Evolutionary conservation across 768 basidiomycete genomes (phyloP), one percentile per base, ranked within the genome.

Genomic region (Collybia mongolica): DNA sequence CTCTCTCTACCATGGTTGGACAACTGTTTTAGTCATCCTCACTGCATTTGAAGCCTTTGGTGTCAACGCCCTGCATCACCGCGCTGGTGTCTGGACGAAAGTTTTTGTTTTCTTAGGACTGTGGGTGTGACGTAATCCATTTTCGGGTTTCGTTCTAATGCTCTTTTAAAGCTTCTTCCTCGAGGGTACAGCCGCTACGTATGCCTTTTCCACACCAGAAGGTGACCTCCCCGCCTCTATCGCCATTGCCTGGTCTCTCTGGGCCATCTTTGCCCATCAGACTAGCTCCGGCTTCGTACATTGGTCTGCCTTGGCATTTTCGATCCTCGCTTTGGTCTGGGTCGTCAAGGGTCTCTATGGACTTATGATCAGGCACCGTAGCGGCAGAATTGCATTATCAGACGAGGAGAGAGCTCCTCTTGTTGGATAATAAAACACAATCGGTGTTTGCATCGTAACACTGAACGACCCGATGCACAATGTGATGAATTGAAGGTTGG

Each of bases 1-100:
- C 81, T 94, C 90, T 2, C 83, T 98, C 42, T 97, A 89, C 71
- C 93, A 97, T 61, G 95, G 93, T 32, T 93, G 90, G 90, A 89
- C 86, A 9, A 91, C 90, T 47, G 83, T 93, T 52, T 81, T 91
- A 46, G 83, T 93, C 51, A 66, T 94, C 60, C 68, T 94, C 56
- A 86, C 88, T 37, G 89, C 79, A 2, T 95, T 95, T 60, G 86
- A 93, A 56, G 93, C 93, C 0, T 95, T 95, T 59, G 95, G 96
- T 56, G 82, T 85, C 52, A 78, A 95, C 64, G 84, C 89, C 0
- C 62, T 75, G 52, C 67, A 64, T 51, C 72, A 88, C 49, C 69
- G 64, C 26, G 85, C 91, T 2, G 92, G 93, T 36, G 71, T 93
- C 50, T 93, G 91, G 86, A 95, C 93, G 63, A 94, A 95, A 63